Percentiles rank a stretch among this genome's conserved stretches.
Conservation (phyloP, 2,329 filamentous ascomycete genomes). For the Incumbomyces lentus region DNA sequence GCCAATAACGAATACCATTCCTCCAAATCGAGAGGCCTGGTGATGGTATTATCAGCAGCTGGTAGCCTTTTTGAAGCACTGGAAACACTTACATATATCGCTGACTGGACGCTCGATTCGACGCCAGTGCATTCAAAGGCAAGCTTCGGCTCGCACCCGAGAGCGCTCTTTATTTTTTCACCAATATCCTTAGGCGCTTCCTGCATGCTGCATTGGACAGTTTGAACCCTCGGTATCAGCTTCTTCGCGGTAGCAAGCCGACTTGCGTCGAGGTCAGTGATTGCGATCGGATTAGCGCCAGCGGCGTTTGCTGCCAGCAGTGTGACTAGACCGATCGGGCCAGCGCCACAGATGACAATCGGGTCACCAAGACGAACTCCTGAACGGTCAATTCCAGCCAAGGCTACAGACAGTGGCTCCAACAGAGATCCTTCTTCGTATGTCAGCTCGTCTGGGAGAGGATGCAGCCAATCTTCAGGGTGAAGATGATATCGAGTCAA, state of each 20-base stretch:
- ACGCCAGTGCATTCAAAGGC: conserved; percentile 52
- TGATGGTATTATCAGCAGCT: background rate
- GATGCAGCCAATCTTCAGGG: conserved; percentile 89
- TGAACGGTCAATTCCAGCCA: conserved; percentile 78
- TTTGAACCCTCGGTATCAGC: conserved; percentile 50
- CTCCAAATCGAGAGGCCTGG: conserved; percentile 27
- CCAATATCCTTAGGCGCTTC: background rate
- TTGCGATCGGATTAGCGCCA: conserved; percentile 53
- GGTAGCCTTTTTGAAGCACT: background rate
- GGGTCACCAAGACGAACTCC: conserved; percentile 74
- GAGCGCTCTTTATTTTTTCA: background rate
- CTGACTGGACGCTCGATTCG: conserved; percentile 52
- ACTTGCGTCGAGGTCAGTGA: conserved; percentile 50
- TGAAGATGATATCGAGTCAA: conserved; percentile 90
- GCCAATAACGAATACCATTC: conserved; percentile 29
- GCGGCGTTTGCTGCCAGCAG: conserved; percentile 49
- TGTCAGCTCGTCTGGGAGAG: conserved; percentile 73
- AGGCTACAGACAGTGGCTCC: conserved; percentile 79
- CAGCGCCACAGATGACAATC: conserved; percentile 81
- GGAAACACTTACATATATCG: conserved; percentile 36
- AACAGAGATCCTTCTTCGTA: conserved; percentile 86
- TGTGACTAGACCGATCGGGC: conserved; percentile 68
- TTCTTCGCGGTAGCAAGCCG: conserved; percentile 49
- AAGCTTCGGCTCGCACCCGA: background rate
- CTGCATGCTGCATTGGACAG: conserved; percentile 43